Percentiles rank a stretch among this genome's conserved stretches.
Conservation (phyloP, 2,329 filamentous ascomycete species). For the Pseudopyrenochaeta lycopersici region DNA sequence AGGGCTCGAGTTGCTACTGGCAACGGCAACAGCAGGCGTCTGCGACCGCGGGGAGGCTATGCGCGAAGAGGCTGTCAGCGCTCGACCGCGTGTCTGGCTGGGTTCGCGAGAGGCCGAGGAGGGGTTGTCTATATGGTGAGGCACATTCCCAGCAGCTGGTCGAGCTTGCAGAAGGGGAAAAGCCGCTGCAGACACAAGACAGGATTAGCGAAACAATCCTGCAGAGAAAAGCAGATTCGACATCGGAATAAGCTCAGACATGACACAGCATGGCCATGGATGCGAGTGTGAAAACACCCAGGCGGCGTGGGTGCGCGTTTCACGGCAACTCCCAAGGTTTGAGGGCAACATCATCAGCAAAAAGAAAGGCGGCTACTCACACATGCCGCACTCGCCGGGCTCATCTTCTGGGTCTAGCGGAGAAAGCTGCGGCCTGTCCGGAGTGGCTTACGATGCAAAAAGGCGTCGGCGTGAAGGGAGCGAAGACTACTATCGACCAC, state of each 20-base stretch:
- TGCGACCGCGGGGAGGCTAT: constrained; percentile 55
- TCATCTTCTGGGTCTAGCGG: constrained; percentile 43
- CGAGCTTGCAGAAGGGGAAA: constrained; percentile 51
- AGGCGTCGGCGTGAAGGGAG: constrained; percentile 12
- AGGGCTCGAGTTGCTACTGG: constrained; percentile 48
- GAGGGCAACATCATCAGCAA: constrained; percentile 11
- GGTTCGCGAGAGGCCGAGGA: constrained; percentile 51
- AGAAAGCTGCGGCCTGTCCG: constrained; percentile 23
- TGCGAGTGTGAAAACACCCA: constrained; percentile 22
- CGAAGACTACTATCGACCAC: constrained; percentile 10
- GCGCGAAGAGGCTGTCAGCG: constrained; percentile 54
- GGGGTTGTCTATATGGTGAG: constrained; percentile 48
- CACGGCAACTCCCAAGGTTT: constrained; percentile 26
- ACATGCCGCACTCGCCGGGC: constrained; percentile 46
- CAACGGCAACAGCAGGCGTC: constrained; percentile 49
- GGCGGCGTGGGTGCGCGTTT: constrained; percentile 23
- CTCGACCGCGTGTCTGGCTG: constrained; percentile 56
- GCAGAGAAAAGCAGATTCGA: constrained; percentile 22
- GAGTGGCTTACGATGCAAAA: constrained; percentile 22
- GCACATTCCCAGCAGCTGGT: constrained; percentile 48
- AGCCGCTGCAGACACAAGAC: constrained; percentile 45
- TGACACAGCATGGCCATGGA: constrained; percentile 22
- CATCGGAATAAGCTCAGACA: constrained; percentile 31
- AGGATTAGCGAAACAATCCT: constrained; percentile 39
- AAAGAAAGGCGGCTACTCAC: constrained; percentile 35